These are phyloP conservation scores for Geotrichum phurueaensis DNA, from an alignment of 1,139 yeast species.

Conservation along the genomic window DNA sequence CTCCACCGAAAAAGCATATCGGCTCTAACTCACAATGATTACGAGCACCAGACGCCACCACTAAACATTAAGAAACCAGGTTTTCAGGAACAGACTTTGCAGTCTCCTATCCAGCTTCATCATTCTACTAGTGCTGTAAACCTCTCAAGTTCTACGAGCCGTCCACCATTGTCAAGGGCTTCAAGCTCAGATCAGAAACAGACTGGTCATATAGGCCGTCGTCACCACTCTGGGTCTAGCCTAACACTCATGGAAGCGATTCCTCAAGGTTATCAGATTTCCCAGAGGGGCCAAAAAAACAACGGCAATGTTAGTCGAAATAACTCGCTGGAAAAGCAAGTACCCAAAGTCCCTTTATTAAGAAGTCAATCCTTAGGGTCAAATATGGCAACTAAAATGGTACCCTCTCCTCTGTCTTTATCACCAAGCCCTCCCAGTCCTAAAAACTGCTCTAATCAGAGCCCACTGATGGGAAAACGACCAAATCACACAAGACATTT, in stretches of 20 bases:
- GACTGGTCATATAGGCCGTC: neutral
- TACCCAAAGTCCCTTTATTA: neutral
- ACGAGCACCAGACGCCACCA: neutral
- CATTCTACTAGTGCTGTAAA: neutral
- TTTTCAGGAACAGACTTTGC: neutral
- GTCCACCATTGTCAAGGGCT: neutral
- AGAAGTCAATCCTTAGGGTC: slow-evolving; percentile 1
- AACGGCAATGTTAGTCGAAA: neutral
- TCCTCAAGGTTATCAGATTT: slow-evolving; percentile 3
- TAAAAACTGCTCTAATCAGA: neutral
- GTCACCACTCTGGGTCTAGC: neutral
- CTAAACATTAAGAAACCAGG: neutral
- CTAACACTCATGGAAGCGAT: slow-evolving; percentile 4
- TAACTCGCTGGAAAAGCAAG: neutral
- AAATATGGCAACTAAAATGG: neutral
- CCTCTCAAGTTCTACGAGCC: neutral
- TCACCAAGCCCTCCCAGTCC: slow-evolving; percentile 1
- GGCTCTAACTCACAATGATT: neutral
- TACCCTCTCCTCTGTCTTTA: neutral
- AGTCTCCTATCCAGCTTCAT: neutral
- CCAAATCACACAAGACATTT: neutral
- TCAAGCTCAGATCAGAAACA: neutral
- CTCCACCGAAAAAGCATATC: neutral
- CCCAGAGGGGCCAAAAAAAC: neutral
- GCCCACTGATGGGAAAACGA: neutral